Conservation (phyloP, 331 rosid genomes). For the Arachis monticola region DNA sequence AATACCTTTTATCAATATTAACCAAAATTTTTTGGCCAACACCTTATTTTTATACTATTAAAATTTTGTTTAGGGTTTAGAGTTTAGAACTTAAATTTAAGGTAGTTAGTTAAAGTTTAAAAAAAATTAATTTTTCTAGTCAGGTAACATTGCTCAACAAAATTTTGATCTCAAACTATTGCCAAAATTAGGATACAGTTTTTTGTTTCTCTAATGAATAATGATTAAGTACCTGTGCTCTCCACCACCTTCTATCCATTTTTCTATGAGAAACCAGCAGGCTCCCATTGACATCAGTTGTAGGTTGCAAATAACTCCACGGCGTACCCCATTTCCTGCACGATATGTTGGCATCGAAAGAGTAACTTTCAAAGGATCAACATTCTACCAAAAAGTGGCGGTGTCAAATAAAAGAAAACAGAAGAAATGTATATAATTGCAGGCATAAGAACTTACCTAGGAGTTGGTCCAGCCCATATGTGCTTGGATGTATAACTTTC, state of each 20-base stretch:
- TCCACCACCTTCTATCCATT: constrained; percentile 95
- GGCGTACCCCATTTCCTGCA: constrained; percentile 88
- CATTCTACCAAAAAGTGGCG: too few species aligned
- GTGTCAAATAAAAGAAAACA: too few species aligned
- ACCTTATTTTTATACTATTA: too few species aligned
- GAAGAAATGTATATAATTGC: too few species aligned
- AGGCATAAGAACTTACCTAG: constrained; percentile 60
- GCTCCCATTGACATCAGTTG: constrained; percentile 87
- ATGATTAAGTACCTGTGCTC: constrained; percentile 71
- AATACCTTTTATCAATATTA: too few species aligned
- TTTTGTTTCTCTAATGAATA: too few species aligned
- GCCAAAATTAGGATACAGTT: constrained; percentile 12
- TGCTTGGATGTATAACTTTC: constrained; percentile 73
- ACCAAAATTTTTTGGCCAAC: too few species aligned
- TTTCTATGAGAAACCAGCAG: constrained; percentile 76
- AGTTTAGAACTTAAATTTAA: too few species aligned
- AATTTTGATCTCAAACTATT: constrained; percentile 14
- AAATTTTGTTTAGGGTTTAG: too few species aligned
- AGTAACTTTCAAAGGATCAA: not conserved
- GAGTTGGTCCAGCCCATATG: constrained; percentile 84
- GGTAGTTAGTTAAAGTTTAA: too few species aligned
- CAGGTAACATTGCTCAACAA: not conserved
- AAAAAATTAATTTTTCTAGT: constrained; percentile 1
- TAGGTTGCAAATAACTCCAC: constrained; percentile 91
- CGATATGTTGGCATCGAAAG: constrained; percentile 29